Evolutionary conservation across 75 land plant genomes (phyloP).

Genomic region (Azolla pinnata): DNA sequence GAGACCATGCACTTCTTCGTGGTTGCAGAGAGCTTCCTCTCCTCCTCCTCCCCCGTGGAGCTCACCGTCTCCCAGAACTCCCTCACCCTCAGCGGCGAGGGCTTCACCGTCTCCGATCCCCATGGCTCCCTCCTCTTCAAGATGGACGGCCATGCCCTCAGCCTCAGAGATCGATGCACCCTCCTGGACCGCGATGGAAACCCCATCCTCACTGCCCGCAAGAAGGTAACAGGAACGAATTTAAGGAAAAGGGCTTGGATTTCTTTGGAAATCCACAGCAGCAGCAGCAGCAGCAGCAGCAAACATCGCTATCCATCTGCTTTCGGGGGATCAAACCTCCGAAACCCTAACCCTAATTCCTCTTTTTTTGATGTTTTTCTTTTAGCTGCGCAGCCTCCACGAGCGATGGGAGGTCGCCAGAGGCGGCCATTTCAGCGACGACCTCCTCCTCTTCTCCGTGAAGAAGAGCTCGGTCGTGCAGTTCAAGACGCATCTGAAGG

Average conservation of each 20-base stretch:
- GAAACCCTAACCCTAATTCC: too few relatives aligned
- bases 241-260: too few relatives aligned
- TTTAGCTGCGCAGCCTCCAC: slow-evolving; percentile 1
- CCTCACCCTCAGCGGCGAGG: slow-evolving; percentile 25
- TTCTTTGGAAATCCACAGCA: too few relatives aligned
- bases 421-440: slow-evolving; percentile 5
- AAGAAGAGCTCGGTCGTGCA: slow-evolving; percentile 10
- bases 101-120: slow-evolving; percentile 35
- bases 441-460: slow-evolving; percentile 16
- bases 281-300: too few relatives aligned
- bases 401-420: slow-evolving; percentile 1
- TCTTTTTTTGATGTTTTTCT: too few relatives aligned
- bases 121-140: slow-evolving; percentile 36
- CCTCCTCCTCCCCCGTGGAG: slow-evolving; percentile 30
- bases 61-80: slow-evolving; percentile 31
- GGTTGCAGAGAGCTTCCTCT: slow-evolving; percentile 23
- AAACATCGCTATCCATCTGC: too few relatives aligned
- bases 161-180: slow-evolving; percentile 8
- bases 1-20: slow-evolving; percentile 9
- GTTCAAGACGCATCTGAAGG: slow-evolving; percentile 10
- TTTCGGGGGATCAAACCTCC: too few relatives aligned
- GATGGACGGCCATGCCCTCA: slow-evolving; percentile 19
- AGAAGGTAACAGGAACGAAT: too few relatives aligned
- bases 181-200: slow-evolving; percentile 14
- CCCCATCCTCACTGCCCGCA: slow-evolving; percentile 4